Evolutionary conservation across 2,329 filamentous ascomycete genomes (phyloP), one percentile per base, ranked within the genome.

Genomic region (Ascochyta fabae): DNA sequence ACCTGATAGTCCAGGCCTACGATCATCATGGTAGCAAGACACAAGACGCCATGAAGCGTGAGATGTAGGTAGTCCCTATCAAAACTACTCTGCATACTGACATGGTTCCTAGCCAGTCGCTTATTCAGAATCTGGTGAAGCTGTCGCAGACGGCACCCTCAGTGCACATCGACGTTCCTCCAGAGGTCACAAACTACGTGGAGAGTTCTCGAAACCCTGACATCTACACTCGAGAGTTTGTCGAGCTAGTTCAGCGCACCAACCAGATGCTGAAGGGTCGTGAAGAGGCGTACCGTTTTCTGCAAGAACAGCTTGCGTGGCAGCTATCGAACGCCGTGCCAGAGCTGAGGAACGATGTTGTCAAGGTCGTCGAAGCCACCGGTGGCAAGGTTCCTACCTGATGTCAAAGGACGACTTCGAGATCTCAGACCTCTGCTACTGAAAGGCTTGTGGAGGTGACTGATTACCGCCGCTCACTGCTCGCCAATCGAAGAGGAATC

Each of bases 211-310:
- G 86, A 22, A 88, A 88, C 65, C 86, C 86, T 7, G 86, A 88
- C 64, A 87, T 88, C 62, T 88, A 87, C 72, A 88, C 85, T 8
- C 80, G 86, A 41, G 85, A 88, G 62, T 87, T 88, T 60, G 84
- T 88, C 40, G 86, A 88, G 72, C 77, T 84, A 26, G 84, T 86
- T 8, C 85, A 87, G 75, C 79, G 81, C 58, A 81, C 82, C 44
- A 88, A 88, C 60, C 84, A 87, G 66, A 81, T 84, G 71, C 73
- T 87, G 47, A 86, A 84, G 62, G 86, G 86, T 29, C 84, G 85
- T 64, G 79, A 78, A 52, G 80, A 86, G 64, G 86, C 84, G 1
- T 87, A 86, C 71, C 80, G 79, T 10, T 73, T 78, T 40, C 85
- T 88, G 58, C 79, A 83, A 54, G 83, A 87, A 69, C 80, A 86